Evolutionary conservation across 371 early-diverging fungal species (phyloP), one percentile per base, ranked within the genome.

Genomic region (Mucor velutinosus): DNA sequence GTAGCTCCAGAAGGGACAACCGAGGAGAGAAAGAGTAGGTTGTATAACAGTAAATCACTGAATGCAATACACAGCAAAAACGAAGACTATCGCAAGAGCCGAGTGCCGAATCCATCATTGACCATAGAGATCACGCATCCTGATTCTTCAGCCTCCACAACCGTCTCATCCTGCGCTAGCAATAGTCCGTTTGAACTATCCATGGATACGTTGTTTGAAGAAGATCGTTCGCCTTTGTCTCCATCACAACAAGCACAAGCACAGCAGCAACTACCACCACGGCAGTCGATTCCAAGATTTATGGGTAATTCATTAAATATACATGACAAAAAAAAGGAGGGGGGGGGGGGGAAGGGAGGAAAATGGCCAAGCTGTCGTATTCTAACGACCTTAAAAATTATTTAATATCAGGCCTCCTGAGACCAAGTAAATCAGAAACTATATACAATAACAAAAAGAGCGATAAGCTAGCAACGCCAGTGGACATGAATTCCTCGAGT

Each of bases 401-500:
- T 51, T 27, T 29, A 19, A 41, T 32, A 64, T 32, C 17, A 45
- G 45, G 66, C 2, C 55, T 55, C 8, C 47, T 71, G 7, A 62
- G 58, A 30, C 66, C 66, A 12, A 71, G 71, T 58, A 71, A 66
- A 66, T 71, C 71, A 17, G 71, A 71, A 29, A 43, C 64, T 7
- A 64, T 47, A 30, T 47, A 37, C 21, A 47, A 55, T 2, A 45
- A 53, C 1, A 49, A 51, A 5, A 29, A 58, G 19, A 55, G 11
- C n/a, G 47, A 58, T 37, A 45, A 59, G 27, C 29, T 47, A 14
- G 21, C 30, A 51, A 17, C 58, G 11, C n/a, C 59, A 39, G 60
- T 21, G 14, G 37, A 23, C 25, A 41, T 53, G 11, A 8, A 53
- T 29, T 21, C 33, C 4, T 30, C 62, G 14, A 33, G 37, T 1